A percentile compares a stretch with the other conserved stretches of the same genome.
Conservation (phyloP, 2,329 filamentous ascomycete species). For the Xylaria sp. region DNA sequence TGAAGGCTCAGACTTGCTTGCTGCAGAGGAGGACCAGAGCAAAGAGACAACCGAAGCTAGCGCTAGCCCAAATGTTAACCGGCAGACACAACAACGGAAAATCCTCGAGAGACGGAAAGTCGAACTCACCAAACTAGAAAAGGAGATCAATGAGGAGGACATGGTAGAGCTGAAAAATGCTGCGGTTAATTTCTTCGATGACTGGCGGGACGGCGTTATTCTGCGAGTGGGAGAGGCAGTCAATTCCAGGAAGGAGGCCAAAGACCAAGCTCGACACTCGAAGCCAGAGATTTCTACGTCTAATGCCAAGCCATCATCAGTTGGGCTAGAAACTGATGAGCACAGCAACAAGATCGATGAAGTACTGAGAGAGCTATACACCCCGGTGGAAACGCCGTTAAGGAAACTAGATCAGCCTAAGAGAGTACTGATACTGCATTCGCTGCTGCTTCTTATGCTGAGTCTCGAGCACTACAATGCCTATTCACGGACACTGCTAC, state of each 20-base stretch:
- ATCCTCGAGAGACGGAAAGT: slow-evolving; percentile 38
- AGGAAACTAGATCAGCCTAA: slow-evolving; percentile 69
- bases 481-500: slow-evolving; percentile 76
- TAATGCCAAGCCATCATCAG: slow-evolving; percentile 12
- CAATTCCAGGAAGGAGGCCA: slow-evolving; percentile 42
- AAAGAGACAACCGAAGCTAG: slow-evolving; percentile 21
- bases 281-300: slow-evolving; percentile 33
- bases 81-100: slow-evolving; percentile 34
- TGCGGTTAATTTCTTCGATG: slow-evolving; percentile 46
- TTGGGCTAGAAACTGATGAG: slow-evolving; percentile 35
- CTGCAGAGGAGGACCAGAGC: slow-evolving; percentile 4
- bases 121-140: slow-evolving; percentile 42
- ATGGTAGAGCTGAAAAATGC: slow-evolving; percentile 45
- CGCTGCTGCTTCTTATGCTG: slow-evolving; percentile 76
- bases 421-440: slow-evolving; percentile 74
- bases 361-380: slow-evolving; percentile 64
- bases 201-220: slow-evolving; percentile 48
- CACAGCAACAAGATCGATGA: slow-evolving; percentile 60
- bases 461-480: slow-evolving; percentile 82
- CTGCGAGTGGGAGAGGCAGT: slow-evolving; percentile 48
- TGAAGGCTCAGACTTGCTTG: slow-evolving; percentile 19
- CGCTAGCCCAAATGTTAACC: not conserved
- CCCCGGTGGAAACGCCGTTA: slow-evolving; percentile 70
- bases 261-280: slow-evolving; percentile 40
- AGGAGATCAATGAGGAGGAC: slow-evolving; percentile 44